Percentiles rank a stretch among this genome's conserved stretches.
Evolutionary conservation across 306 rosid species (phyloP).

Genomic region (Styphnolobium japonicum): DNA sequence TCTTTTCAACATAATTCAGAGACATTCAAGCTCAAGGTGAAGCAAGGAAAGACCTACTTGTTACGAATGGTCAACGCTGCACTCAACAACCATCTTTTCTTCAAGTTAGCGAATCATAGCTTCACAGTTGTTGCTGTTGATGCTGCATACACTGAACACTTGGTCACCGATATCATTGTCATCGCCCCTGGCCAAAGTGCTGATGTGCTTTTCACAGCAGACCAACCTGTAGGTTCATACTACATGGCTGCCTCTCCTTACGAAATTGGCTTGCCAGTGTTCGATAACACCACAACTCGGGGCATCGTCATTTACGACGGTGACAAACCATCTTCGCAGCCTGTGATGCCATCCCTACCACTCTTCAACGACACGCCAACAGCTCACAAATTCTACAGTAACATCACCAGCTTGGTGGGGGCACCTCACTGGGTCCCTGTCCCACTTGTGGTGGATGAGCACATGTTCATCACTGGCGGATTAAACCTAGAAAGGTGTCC

Average conservation of each 20-base stretch:
- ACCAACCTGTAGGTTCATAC: conserved; percentile 48
- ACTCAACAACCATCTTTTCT: conserved; percentile 56
- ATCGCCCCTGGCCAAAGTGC: conserved; percentile 46
- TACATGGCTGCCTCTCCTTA: conserved; percentile 58
- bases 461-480: conserved; percentile 48
- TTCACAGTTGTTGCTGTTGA: conserved; percentile 56
- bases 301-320: conserved; percentile 40
- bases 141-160: conserved; percentile 45
- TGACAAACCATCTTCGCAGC: neutral
- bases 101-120: conserved; percentile 53
- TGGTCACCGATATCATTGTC: conserved; percentile 40
- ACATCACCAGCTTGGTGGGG: conserved; percentile 26
- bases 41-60: conserved; percentile 46
- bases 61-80: conserved; percentile 56
- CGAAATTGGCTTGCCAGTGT: neutral
- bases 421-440: conserved; percentile 57
- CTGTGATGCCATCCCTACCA: conserved; percentile 45
- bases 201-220: conserved; percentile 43
- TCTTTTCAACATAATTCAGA: neutral
- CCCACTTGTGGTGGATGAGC: conserved; percentile 49
- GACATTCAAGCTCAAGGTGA: conserved; percentile 33
- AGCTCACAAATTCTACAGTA: conserved; percentile 44
- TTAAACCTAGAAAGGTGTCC: conserved; percentile 32
- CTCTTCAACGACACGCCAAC: conserved; percentile 31
- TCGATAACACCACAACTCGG: conserved; percentile 30